Base-by-base conservation (phyloP, 1,139 yeast genomes). In the Lodderomyces elongisporus region DNA sequence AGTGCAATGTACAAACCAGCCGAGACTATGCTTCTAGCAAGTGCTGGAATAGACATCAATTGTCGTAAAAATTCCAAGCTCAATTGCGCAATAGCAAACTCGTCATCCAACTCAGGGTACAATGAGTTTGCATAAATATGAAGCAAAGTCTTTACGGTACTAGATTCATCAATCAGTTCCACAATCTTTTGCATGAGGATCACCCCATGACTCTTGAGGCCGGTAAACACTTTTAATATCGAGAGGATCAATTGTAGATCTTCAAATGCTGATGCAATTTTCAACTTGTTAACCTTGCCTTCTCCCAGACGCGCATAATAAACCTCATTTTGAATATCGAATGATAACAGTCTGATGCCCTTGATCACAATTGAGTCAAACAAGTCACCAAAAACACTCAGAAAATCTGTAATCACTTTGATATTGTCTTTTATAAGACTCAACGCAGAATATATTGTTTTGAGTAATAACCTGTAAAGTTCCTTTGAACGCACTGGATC, bases 41-140 rank as follows among this genome's bases (percentile, higher is more conserved):
- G 70, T 0, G 60, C 61, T 35, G 77, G 77, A 14, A 79, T 66
- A 1, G 75, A 61, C 51, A 84, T 73, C 49, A 88, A 63, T 46
- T 85, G 94, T 39, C 77, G 74, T 28, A 87, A 66, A 43, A 77
- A 84, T 51, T 77, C 71, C 42, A 89, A 62, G 18, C 89, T 67
- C 33, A 85, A 58, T 42, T 84, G 91, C 0, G 94, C 93, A 51
- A 82, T 77, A 0, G 80, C 63, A 22, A 75, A 76, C 35, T 84
- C 93, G 22, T 71, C 76, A 38, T 77, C 74, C 3, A 77, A 62
- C 40, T 72, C 74, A 27, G 82, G 64, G 28, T 75, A 57, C 46
- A 83, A 84, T 0, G 93, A 75, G 37, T 78, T 75, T 0, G 91
- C 73, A 52, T 78, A 87, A 12, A 85, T 61, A 37, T 77, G 75